Base-by-base conservation (phyloP, 2,329 filamentous ascomycete species). In the Dichotomopilus funicola region DNA sequence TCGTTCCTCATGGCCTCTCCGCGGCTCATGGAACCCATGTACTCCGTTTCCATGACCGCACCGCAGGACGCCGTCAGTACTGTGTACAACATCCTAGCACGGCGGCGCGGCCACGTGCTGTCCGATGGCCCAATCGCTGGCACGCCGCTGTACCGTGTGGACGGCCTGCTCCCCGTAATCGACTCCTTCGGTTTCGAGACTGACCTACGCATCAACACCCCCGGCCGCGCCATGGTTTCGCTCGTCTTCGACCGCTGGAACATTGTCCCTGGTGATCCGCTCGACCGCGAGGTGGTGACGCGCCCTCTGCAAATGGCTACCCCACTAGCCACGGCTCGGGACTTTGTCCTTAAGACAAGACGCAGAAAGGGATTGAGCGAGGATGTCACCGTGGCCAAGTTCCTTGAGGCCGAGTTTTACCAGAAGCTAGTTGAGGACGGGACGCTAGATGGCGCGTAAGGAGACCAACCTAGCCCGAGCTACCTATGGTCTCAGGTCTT, bases 181-280 rank as follows among this genome's bases (percentile, higher is more conserved):
- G 94, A 99, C 75, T 91, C 86, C 35, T 99, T 99, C 67, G 94
- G 94, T 19, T 97, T 99, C 72, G 94, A 99, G 76, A 97, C 94
- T 11, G 94, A 99, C 74, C 78, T 99, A 56, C 81, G 94, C 60
- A 97, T 97, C 67, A 91, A 96, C 72, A 96, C 92, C 0, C 89
- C 96, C 75, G 92, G 94, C 51, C 87, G 91, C 69, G 91, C 91
- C 54, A 91, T 89, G 66, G 85, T 97, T 52, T 91, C 86, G 64
- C 79, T 99, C 38, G 90, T 95, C 10, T 99, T 99, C 71, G 94
- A 99, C 68, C 85, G 89, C 62, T 99, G 94, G 94, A 91, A 82
- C 66, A 89, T 97, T 59, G 92, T 99, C 1, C 94, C 94, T 1
- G 94, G 94, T 54, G 94, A 99, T 71, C 94, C 94, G 42, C 79